Conservation (phyloP, 345 rosid genomes). For the Gossypium mustelinum region DNA sequence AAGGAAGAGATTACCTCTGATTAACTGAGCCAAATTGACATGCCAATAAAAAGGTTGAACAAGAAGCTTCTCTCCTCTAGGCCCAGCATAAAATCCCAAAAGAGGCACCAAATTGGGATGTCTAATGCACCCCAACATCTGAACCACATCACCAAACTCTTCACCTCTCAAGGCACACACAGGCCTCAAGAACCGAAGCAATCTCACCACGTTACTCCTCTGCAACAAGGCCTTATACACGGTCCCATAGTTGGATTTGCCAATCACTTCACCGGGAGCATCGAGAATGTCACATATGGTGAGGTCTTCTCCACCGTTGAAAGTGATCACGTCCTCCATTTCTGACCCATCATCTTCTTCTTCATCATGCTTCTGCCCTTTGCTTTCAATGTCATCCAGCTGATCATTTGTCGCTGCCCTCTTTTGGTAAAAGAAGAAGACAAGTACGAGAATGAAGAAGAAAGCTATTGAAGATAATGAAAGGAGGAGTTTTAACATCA, state of each 20-base stretch:
- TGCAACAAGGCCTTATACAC: conserved; percentile 74
- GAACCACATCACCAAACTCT: conserved; percentile 50
- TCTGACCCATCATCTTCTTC: conserved; percentile 20
- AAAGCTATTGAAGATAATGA: conserved; percentile 36
- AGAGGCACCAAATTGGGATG: conserved; percentile 84
- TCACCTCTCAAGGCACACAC: conserved; percentile 44
- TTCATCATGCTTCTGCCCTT: conserved; percentile 17
- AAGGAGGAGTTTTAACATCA: conserved; percentile 51
- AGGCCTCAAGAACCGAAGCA: conserved; percentile 86
- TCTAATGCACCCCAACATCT: conserved; percentile 52
- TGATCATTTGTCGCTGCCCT: conserved; percentile 14
- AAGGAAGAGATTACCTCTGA: conserved; percentile 43
- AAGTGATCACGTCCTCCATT: conserved; percentile 57
- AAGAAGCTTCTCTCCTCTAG: conserved; percentile 91
- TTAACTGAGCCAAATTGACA: conserved; percentile 68
- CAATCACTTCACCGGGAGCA: conserved; percentile 95
- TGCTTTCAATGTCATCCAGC: conserved; percentile 35
- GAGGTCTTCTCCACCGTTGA: conserved; percentile 66
- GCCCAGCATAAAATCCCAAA: conserved; percentile 79
- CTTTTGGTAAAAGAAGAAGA: conserved; percentile 36
- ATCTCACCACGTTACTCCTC: conserved; percentile 42
- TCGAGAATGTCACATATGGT: conserved; percentile 78
- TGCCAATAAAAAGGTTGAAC: conserved; percentile 62
- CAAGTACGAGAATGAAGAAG: conserved; percentile 31
- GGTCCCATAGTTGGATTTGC: conserved; percentile 84